A percentile compares a stretch with the other conserved stretches of the same genome.
These are phyloP conservation scores for Tetracentron sinense DNA, from an alignment of 164 flowering plant genomes.

Conservation along the genomic window DNA sequence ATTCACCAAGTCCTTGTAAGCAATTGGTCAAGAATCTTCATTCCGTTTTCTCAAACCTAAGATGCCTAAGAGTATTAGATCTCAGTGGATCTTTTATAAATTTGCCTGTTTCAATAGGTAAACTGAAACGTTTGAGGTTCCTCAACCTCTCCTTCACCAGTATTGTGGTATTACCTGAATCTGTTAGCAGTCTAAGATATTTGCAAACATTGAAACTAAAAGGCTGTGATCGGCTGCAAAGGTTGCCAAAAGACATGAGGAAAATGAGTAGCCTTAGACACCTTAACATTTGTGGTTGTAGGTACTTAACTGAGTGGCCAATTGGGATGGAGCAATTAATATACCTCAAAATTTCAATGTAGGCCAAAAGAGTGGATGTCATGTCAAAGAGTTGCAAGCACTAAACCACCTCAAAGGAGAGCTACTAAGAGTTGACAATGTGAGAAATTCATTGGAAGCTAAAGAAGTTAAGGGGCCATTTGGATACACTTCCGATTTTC, in stretches of 20 bases:
- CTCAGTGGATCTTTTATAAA: neutral
- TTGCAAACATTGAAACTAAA: slow-evolving; percentile 12
- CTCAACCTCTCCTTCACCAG: slow-evolving; percentile 2
- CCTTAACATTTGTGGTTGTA: neutral
- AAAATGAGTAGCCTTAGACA: slow-evolving; percentile 8
- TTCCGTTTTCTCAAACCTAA: neutral
- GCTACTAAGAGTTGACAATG: slow-evolving; percentile 3
- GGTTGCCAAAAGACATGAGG: slow-evolving; percentile 10
- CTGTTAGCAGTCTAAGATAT: slow-evolving; percentile 5
- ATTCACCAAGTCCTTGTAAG: too few relatives aligned
- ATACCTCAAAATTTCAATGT: slow-evolving; percentile 1
- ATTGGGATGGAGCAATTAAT: neutral
- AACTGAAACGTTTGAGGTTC: slow-evolving; percentile 15
- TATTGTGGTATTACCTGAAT: slow-evolving; percentile 4
- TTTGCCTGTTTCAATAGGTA: slow-evolving; percentile 1
- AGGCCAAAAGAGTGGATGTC: neutral
- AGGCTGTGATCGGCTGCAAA: neutral
- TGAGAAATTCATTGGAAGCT: neutral
- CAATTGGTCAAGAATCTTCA: neutral
- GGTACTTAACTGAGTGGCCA: neutral
- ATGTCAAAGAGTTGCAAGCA: neutral
- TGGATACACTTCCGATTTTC: too few relatives aligned
- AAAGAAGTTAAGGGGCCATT: neutral
- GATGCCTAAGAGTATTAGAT: slow-evolving; percentile 5
- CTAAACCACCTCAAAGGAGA: slow-evolving; percentile 3